phyloP scores from a whole-genome alignment of 208 protist species.

The Trypanosoma avium region DNA sequence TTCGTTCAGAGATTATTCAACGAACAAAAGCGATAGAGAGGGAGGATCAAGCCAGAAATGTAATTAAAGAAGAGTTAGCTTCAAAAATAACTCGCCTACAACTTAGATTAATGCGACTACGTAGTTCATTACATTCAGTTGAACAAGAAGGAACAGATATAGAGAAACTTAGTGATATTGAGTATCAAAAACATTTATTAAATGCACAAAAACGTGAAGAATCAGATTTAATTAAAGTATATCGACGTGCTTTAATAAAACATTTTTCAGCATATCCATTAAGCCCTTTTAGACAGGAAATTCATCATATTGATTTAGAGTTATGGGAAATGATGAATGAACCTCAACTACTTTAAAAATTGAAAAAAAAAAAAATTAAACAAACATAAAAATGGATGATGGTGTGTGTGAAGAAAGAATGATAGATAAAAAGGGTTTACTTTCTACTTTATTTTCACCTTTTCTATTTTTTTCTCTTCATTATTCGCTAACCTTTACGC shows the following conservation, averaged over 20 bases:
- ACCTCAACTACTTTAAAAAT: neutral
- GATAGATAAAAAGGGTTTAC: no score
- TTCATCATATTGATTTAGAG: slow-evolving; percentile 5
- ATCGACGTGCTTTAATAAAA: slow-evolving; percentile 1
- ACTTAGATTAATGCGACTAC: slow-evolving; percentile 1
- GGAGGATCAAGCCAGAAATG: neutral
- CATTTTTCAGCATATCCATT: slow-evolving; percentile 4
- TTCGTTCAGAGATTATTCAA: neutral
- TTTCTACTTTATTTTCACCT: no score
- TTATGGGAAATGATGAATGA: neutral
- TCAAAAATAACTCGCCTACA: slow-evolving; percentile 4
- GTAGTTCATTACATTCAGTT: neutral
- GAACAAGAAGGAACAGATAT: neutral
- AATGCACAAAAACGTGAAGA: slow-evolving; percentile 4
- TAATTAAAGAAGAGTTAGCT: neutral
- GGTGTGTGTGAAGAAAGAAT: no score
- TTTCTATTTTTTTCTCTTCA: no score
- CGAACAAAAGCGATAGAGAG: neutral
- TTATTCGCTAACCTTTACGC: no score
- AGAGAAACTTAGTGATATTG: slow-evolving; percentile 4
- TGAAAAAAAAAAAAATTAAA: no score
- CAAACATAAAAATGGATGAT: no score
- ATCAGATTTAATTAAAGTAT: slow-evolving; percentile 10
- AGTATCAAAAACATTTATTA: slow-evolving; percentile 5
- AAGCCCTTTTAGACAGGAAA: slow-evolving; percentile 10